Evolutionary conservation across 805 yeast species (phyloP).

Genomic region (Candida loeiensis): DNA sequence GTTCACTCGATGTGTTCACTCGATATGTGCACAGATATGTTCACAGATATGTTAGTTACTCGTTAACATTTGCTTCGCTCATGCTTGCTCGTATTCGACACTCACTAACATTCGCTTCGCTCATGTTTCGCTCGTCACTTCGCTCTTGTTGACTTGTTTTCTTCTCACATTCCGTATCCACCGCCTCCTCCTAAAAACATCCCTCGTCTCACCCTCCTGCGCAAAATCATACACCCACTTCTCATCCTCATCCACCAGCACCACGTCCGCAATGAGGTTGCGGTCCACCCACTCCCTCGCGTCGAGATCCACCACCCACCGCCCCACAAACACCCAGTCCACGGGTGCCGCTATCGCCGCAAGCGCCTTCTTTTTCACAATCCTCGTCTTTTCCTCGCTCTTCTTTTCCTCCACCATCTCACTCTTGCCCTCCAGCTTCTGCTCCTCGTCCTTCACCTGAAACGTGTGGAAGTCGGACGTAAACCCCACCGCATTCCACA

Average conservation of each 20-base stretch:
- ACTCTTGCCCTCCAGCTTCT: background rate
- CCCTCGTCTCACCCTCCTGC: slow-evolving; percentile 4
- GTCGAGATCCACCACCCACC: slow-evolving; percentile 66
- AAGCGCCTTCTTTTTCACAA: slow-evolving; percentile 17
- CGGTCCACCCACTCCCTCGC: slow-evolving; percentile 62
- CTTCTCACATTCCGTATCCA: slow-evolving; percentile 7
- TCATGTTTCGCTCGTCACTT: background rate
- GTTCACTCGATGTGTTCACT: too few species aligned
- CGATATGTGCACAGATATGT: too few species aligned
- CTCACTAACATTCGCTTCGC: background rate
- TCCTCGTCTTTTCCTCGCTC: background rate
- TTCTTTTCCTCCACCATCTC: background rate
- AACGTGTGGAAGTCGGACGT: slow-evolving; percentile 51
- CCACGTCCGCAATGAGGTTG: slow-evolving; percentile 47
- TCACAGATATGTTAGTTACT: too few species aligned
- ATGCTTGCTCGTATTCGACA: too few species aligned
- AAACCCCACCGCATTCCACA: slow-evolving; percentile 65
- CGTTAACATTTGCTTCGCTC: too few species aligned
- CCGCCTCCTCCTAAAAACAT: slow-evolving; percentile 8
- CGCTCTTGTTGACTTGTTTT: background rate
- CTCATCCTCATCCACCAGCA: slow-evolving; percentile 64
- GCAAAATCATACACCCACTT: slow-evolving; percentile 79
- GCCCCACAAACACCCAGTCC: slow-evolving; percentile 52
- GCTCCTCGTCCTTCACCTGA: slow-evolving; percentile 21
- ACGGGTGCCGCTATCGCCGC: slow-evolving; percentile 52